Conservation (phyloP, 2,329 filamentous ascomycete genomes). For the Cryphonectria naterciae region DNA sequence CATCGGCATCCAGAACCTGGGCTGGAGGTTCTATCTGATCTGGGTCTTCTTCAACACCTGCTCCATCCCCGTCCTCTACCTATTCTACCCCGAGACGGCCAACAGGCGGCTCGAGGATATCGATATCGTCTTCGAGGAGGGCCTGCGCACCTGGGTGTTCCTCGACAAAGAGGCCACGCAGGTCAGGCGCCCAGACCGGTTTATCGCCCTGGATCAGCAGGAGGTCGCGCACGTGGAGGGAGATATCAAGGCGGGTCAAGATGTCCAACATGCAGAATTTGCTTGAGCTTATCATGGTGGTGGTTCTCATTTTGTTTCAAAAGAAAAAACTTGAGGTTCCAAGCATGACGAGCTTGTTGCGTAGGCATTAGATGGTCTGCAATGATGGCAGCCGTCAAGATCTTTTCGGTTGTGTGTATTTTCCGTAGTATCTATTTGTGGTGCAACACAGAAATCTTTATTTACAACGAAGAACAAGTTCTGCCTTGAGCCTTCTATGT, state of each 20-base stretch:
- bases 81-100: conserved; percentile 53
- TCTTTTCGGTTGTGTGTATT: too few species aligned
- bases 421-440: too few species aligned
- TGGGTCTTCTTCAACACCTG: conserved; percentile 37
- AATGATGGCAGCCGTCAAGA: too few species aligned
- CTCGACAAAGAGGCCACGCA: not conserved
- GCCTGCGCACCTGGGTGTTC: not conserved
- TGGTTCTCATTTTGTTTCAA: too few species aligned
- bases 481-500: too few species aligned
- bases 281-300: not conserved
- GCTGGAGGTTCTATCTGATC: conserved; percentile 51
- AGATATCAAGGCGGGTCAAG: not conserved
- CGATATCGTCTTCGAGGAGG: not conserved
- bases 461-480: too few species aligned
- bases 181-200: not conserved
- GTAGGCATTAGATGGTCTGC: too few species aligned
- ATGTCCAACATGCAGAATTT: not conserved
- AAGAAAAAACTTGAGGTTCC: too few species aligned
- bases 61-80: conserved; percentile 54
- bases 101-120: not conserved
- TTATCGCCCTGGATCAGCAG: not conserved
- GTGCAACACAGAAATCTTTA: too few species aligned
- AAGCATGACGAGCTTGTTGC: too few species aligned
- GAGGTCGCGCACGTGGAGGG: not conserved
- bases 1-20: conserved; percentile 46